Conservation (phyloP, 768 basidiomycete species). For the Lactarius evosmus region DNA sequence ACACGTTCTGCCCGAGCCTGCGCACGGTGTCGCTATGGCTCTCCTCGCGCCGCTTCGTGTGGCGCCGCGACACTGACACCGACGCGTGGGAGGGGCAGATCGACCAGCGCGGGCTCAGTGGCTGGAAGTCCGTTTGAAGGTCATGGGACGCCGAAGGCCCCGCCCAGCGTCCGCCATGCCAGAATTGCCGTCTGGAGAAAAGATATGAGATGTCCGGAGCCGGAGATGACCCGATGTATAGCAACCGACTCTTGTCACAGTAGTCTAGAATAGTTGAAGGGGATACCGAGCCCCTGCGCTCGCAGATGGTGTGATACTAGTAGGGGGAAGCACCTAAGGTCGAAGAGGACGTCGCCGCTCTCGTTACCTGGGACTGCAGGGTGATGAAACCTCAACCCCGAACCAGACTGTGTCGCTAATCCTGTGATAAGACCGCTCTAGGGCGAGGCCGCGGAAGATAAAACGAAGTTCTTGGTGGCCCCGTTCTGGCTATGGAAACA, state of each 20-base stretch:
- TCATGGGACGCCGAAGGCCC: background rate
- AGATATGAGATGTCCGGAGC: no score
- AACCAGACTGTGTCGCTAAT: background rate
- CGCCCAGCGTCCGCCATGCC: background rate
- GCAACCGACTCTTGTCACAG: background rate
- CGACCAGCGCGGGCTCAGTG: constrained; percentile 8
- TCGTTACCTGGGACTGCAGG: no score
- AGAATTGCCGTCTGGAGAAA: background rate
- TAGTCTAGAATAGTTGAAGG: background rate
- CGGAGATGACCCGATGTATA: background rate
- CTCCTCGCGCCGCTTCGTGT: constrained; percentile 28
- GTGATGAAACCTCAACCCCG: no score
- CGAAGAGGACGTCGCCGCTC: background rate
- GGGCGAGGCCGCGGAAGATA: no score
- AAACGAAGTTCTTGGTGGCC: no score
- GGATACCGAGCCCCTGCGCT: background rate
- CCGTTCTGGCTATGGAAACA: no score
- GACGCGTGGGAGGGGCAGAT: constrained; percentile 19
- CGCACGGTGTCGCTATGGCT: constrained; percentile 39
- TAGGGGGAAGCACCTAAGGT: background rate
- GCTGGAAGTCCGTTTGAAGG: constrained; percentile 7
- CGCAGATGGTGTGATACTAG: background rate
- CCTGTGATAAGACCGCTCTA: background rate
- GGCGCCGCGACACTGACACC: constrained; percentile 29
- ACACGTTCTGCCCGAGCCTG: constrained; percentile 38